A percentile compares a stretch with the other conserved stretches of the same genome.
These are phyloP conservation scores for Trichophyton mentagrophytes DNA, from an alignment of 2,329 filamentous ascomycete genomes.

Conservation along the genomic window DNA sequence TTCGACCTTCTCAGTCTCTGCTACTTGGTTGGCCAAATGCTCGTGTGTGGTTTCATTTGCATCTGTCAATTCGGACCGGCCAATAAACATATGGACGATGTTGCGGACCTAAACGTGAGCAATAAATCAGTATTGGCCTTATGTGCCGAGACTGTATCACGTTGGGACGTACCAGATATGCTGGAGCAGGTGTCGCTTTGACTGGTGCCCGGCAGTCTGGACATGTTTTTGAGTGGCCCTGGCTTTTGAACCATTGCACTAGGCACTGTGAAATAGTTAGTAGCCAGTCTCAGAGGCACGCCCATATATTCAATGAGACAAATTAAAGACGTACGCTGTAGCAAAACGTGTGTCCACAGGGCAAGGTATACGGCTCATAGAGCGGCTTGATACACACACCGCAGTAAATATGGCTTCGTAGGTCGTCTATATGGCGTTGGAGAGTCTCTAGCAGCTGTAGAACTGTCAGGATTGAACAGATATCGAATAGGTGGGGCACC, in stretches of 20 bases:
- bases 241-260: constrained; percentile 42
- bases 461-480: not conserved
- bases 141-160: not conserved
- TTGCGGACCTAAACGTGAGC: constrained; percentile 42
- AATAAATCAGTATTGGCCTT: not conserved
- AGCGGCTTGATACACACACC: constrained; percentile 56
- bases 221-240: constrained; percentile 50
- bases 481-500: not conserved
- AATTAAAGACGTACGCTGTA: constrained; percentile 43
- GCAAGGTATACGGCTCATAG: constrained; percentile 56
- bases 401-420: constrained; percentile 50
- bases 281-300: not conserved
- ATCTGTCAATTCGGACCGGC: constrained; percentile 48
- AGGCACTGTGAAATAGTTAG: constrained; percentile 36
- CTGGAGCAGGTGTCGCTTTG: constrained; percentile 47
- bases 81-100: constrained; percentile 50
- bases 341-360: constrained; percentile 60
- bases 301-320: not conserved
- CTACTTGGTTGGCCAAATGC: constrained; percentile 44
- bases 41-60: constrained; percentile 51
- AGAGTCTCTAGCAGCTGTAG: constrained; percentile 31
- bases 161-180: constrained; percentile 43
- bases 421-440: constrained; percentile 46
- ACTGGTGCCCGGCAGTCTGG: constrained; percentile 53
- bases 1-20: constrained; percentile 48